These are phyloP conservation scores for Pyronema omphalodes DNA, from an alignment of 495 filamentous ascomycete genomes.

Conservation along the genomic window DNA sequence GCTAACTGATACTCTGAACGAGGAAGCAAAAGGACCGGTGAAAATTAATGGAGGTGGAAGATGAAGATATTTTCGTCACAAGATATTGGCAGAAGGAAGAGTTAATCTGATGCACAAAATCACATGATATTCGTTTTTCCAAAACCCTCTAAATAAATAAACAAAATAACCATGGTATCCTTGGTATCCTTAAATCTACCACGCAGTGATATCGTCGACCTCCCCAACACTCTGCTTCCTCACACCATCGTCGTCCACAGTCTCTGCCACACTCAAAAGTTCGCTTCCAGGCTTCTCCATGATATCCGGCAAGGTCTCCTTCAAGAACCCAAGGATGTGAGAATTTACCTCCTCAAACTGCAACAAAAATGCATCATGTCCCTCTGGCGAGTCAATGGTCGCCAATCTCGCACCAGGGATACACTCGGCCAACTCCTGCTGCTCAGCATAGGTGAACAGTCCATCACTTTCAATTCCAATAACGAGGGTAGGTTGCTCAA, in stretches of 20 bases:
- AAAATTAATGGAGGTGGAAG: no score
- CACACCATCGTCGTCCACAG: conserved; percentile 23
- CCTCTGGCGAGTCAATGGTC: conserved; percentile 81
- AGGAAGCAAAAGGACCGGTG: no score
- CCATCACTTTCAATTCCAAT: conserved; percentile 89
- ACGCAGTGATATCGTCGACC: conserved; percentile 91
- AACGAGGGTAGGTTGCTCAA: conserved; percentile 74
- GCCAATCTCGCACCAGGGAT: conserved; percentile 62
- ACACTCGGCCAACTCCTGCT: conserved; percentile 69
- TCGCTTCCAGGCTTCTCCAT: conserved; percentile 40
- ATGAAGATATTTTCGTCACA: no score
- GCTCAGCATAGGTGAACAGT: conserved; percentile 89
- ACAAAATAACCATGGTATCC: no score
- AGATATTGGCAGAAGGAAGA: no score
- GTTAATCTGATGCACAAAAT: no score
- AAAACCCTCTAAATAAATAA: no score
- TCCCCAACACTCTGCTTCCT: conserved; percentile 55
- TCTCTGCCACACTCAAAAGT: conserved; percentile 23
- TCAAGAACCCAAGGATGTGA: conserved; percentile 69
- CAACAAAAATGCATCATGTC: conserved; percentile 88
- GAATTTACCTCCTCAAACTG: conserved; percentile 94
- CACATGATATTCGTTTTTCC: no score
- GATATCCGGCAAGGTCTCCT: conserved; percentile 66
- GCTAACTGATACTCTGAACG: no score
- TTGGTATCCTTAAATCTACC: conserved; percentile 34